Conservation (phyloP, 441 rosid genomes). For the Daphne laureola region DNA sequence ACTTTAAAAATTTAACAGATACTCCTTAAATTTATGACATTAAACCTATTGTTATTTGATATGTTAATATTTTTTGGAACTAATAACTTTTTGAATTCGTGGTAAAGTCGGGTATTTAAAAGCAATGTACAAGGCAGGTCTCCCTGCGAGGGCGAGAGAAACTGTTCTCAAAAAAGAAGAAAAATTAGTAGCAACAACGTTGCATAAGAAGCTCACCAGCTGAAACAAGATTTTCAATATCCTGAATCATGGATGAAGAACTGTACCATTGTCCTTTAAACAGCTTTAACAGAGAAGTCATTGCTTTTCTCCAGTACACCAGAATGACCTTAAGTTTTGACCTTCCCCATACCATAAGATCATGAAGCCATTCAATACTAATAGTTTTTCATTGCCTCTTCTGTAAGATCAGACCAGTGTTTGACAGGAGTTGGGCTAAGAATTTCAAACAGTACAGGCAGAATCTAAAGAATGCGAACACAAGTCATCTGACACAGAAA, state of each 20-base stretch:
- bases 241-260: constrained; percentile 29
- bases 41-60: too few species aligned
- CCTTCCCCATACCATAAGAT: constrained; percentile 91
- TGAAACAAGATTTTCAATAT: constrained; percentile 56
- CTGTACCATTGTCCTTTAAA: constrained; percentile 42
- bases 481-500: constrained; percentile 77
- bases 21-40: too few species aligned
- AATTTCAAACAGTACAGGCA: constrained; percentile 64
- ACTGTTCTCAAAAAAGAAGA: too few species aligned
- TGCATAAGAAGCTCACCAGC: constrained; percentile 45
- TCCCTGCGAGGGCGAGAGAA: too few species aligned
- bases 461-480: constrained; percentile 86
- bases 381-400: constrained; percentile 26
- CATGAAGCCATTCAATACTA: constrained; percentile 81
- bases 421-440: constrained; percentile 30
- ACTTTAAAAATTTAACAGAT: too few species aligned
- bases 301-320: constrained; percentile 85
- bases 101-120: too few species aligned
- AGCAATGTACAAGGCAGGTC: too few species aligned
- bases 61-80: too few species aligned
- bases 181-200: constrained; percentile 2
- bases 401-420: constrained; percentile 29
- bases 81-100: too few species aligned
- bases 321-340: constrained; percentile 80
- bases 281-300: constrained; percentile 48